A percentile compares a stretch with the other conserved stretches of the same genome.
Conservation (phyloP, 2,329 filamentous ascomycete genomes). For the Sclerotinia minor region DNA sequence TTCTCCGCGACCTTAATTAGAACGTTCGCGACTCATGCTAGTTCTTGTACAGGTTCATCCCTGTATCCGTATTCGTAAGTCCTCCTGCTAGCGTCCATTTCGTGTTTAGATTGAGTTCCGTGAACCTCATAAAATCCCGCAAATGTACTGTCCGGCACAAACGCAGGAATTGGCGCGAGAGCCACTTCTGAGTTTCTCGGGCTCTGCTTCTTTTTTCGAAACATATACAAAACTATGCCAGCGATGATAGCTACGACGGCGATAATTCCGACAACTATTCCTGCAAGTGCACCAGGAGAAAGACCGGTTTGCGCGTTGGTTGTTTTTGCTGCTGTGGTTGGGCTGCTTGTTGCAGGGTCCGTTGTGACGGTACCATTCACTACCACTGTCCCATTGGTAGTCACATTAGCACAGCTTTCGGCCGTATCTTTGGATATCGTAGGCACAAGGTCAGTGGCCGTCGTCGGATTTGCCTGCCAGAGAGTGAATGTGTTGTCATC, state of each 20-base stretch:
- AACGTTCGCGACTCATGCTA: background rate
- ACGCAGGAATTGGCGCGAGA: background rate
- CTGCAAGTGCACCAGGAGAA: background rate
- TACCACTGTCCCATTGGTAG: constrained; percentile 2
- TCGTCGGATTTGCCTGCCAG: constrained; percentile 13
- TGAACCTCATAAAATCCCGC: constrained; percentile 2
- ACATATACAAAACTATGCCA: background rate
- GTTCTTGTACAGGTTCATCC: constrained; percentile 8
- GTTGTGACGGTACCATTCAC: constrained; percentile 4
- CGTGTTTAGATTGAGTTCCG: constrained; percentile 4
- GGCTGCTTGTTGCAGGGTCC: background rate
- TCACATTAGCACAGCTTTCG: background rate
- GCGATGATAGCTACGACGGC: background rate
- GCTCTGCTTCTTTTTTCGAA: background rate
- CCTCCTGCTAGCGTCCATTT: constrained; percentile 8
- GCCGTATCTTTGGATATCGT: background rate
- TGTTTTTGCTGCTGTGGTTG: background rate
- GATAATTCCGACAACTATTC: background rate
- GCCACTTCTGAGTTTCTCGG: background rate
- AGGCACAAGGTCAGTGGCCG: background rate
- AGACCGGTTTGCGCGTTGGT: background rate
- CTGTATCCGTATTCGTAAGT: constrained; percentile 4
- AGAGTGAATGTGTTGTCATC: constrained; percentile 7
- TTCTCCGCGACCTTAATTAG: no score
- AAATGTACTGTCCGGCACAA: constrained; percentile 14